Base-by-base conservation (phyloP, 257 asterid genomes). In the Salvia miltiorrhiza region DNA sequence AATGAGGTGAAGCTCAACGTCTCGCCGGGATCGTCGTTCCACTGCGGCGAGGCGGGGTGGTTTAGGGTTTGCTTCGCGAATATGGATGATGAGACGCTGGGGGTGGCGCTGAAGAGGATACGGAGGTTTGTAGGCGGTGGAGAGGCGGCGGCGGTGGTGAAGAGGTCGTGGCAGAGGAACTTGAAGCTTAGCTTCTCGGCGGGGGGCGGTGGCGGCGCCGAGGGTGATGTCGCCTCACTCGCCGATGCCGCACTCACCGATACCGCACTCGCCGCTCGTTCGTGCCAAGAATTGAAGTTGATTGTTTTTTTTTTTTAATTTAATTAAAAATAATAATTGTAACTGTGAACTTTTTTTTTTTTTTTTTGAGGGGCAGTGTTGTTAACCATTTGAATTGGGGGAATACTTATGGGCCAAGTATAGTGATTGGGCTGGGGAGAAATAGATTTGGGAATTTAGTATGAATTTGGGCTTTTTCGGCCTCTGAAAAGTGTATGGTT, bases 61-160 rank as follows among this genome's bases (percentile, higher is more conserved):
- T 92, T 87, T 24, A 77, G 98, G 57, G 94, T 85, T 73, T 92
- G 98, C 56, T 85, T 92, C 21, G 98, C 98, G 0, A 89, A 92
- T 32, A 85, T 89, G 95, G 94, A 86, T 3, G 89, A 79, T 7
- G 80, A 69, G 13, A 92, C 87, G 0, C 39, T 92, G 57, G 80
- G 76, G 0, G 44, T 78, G 19, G 96, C 98, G 0, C 80, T 92
- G 0, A 7, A 58, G 9, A 84, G 98, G 65, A 87, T 89, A 7
- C 43, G 77, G 26, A 30, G 2, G 69, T 86, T 89, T n/a, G 84
- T 86, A 9, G 65, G 70, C 0, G 65, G 71, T 65, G 72, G 50
- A 23, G 40, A 13, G 2, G 32, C 6, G 0, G 59, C 7, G 10
- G 54, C 26, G 9, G 32, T 3, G 23, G 55, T 0, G 43, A 49